Base-by-base conservation (phyloP, 1,284 basidiomycete genomes). In the Cryptococcus maquisensis region DNA sequence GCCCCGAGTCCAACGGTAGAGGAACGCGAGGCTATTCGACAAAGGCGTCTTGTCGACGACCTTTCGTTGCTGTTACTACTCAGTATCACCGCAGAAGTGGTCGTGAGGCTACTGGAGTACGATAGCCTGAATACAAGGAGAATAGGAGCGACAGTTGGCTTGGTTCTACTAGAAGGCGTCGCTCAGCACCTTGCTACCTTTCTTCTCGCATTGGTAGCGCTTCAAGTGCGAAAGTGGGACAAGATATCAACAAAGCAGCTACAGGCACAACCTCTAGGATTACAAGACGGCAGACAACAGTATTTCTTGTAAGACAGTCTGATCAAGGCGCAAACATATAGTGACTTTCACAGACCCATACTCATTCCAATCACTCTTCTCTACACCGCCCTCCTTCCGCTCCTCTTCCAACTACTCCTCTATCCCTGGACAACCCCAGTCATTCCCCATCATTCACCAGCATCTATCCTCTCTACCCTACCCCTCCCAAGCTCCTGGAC, bases 301-400 rank as follows among this genome's bases (percentile, higher is more conserved):
- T n/a, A 40, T n/a, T 73, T 74, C 55, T 44, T 57, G 68, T 69
- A 42, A 51, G 67, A n/a, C 3, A n/a, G 18, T 39, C 13, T 37
- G 13, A 10, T n/a, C 42, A 28, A 2, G 10, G n/a, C 12, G 44
- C 12, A 4, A 18, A 23, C 3, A 45, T 28, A 21, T 15, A 36
- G 28, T 35, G 44, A 46, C 26, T 15, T 16, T 24, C 5, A 16
- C 63, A 88, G 86, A 63, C 82, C 85, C 49, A 84, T 84, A 1
- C 81, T 90, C 37, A 82, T 93, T 37, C 85, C 89, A 1, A 80
- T 94, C 16, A 86, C 86, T 3, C 78, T 94, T 4, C 80, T 94
- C 57, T 93, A 92, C 69, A 90, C 90, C 0, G 90, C 91, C 1
- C 77, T 94, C 36, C 86, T 88, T 2, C 94, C 94, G 62, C 81